A percentile compares a stretch with the other conserved stretches of the same genome.
These are phyloP conservation scores for Penicillium griseofulvum DNA, from an alignment of 2,329 filamentous ascomycete species.

Conservation along the genomic window DNA sequence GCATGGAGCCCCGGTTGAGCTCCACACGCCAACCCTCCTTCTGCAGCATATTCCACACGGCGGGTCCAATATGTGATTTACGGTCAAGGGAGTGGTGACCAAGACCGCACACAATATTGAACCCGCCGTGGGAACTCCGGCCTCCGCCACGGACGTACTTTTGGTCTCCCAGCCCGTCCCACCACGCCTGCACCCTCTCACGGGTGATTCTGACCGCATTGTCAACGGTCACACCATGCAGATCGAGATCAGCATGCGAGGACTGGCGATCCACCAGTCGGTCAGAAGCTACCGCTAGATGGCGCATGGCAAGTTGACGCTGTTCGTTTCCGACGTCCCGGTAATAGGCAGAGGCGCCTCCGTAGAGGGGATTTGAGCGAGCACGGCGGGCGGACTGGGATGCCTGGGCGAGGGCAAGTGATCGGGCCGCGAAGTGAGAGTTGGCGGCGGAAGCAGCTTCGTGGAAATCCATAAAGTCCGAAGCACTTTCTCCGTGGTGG, in stretches of 20 bases:
- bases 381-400: conserved; percentile 58
- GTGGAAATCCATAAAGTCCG: conserved; percentile 20
- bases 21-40: conserved; percentile 82
- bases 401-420: conserved; percentile 57
- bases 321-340: conserved; percentile 67
- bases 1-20: conserved; percentile 66
- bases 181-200: conserved; percentile 69
- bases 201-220: conserved; percentile 78
- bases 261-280: conserved; percentile 68
- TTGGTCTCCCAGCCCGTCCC: conserved; percentile 67
- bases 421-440: conserved; percentile 48
- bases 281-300: conserved; percentile 68
- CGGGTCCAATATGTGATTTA: conserved; percentile 70
- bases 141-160: conserved; percentile 50
- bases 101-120: conserved; percentile 75
- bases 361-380: conserved; percentile 70
- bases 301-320: conserved; percentile 55
- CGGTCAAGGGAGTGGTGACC: conserved; percentile 77
- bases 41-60: conserved; percentile 72
- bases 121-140: conserved; percentile 53
- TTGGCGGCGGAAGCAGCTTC: conserved; percentile 41
- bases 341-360: conserved; percentile 74
- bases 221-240: conserved; percentile 78
- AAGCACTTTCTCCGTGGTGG: not conserved
- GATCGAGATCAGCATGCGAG: conserved; percentile 60